phyloP scores from a whole-genome alignment of 2,329 filamentous ascomycete species.

The Trichoderma pleuroti region DNA sequence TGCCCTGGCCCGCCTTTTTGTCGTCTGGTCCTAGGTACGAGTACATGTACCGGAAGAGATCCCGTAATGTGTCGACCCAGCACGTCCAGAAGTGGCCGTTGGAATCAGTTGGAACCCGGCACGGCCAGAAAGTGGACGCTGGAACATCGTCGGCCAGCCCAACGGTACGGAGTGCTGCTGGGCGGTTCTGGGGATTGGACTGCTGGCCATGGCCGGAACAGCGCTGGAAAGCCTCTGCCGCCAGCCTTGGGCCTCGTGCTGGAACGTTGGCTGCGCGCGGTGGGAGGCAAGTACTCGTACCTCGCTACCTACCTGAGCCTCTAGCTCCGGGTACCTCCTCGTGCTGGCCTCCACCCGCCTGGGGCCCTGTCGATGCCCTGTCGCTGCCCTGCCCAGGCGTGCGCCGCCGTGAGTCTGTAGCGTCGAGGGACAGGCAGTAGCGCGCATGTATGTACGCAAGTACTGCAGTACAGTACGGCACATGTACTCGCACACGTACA shows the following conservation, averaged over 20 bases:
- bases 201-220: not conserved
- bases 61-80: slow-evolving; percentile 2
- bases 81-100: not conserved
- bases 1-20: slow-evolving; percentile 19
- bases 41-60: not conserved
- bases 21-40: not conserved
- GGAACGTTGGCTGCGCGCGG: not conserved
- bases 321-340: slow-evolving; percentile 19
- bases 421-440: not conserved
- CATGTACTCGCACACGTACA: not conserved
- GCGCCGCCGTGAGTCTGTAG: slow-evolving; percentile 1
- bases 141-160: not conserved
- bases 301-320: not conserved
- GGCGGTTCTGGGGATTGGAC: not conserved
- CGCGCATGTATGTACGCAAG: not conserved
- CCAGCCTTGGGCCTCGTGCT: not conserved
- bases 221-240: not conserved
- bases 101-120: not conserved
- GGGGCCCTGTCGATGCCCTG: slow-evolving; percentile 7
- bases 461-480: not conserved
- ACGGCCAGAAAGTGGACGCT: not conserved
- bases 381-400: slow-evolving; percentile 6
- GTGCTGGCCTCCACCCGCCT: slow-evolving; percentile 5
- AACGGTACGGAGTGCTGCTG: not conserved
- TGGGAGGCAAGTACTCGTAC: not conserved